A percentile compares a stretch with the other conserved stretches of the same genome.
Evolutionary conservation across 1,284 basidiomycete genomes (phyloP).

Genomic region (Ustilago shanxiensis): DNA sequence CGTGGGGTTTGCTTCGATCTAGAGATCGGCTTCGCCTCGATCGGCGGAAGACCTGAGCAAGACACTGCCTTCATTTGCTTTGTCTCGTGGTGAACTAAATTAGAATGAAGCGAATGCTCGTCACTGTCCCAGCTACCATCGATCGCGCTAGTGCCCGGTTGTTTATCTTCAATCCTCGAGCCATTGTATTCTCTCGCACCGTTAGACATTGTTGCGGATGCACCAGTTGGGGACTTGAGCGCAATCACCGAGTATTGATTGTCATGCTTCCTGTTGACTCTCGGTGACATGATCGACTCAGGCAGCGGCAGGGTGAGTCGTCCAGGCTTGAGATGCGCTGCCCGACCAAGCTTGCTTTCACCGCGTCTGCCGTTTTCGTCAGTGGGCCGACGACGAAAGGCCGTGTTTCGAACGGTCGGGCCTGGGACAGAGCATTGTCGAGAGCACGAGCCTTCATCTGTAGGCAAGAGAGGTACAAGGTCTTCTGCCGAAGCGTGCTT

Average conservation of each 20-base stretch:
- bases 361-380: conserved; percentile 24
- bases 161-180: not conserved
- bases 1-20: not conserved
- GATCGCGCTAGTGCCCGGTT: not conserved
- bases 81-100: not conserved
- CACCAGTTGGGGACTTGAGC: not conserved
- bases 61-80: not conserved
- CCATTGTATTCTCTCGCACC: not conserved
- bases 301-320: conserved; percentile 22
- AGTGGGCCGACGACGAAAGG: not conserved
- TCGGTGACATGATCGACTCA: not conserved
- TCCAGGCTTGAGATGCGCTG: conserved; percentile 18
- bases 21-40: not conserved
- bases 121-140: conserved; percentile 19
- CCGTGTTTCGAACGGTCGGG: not conserved
- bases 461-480: not conserved
- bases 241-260: not conserved
- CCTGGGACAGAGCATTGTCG: not conserved
- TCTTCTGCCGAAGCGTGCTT: not conserved
- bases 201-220: not conserved
- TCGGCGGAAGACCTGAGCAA: not conserved
- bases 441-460: not conserved
- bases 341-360: conserved; percentile 32
- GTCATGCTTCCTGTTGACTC: not conserved
- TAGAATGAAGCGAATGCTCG: conserved; percentile 29